These are phyloP conservation scores for Medicago lupulina DNA, from an alignment of 306 rosid genomes.

Conservation along the genomic window DNA sequence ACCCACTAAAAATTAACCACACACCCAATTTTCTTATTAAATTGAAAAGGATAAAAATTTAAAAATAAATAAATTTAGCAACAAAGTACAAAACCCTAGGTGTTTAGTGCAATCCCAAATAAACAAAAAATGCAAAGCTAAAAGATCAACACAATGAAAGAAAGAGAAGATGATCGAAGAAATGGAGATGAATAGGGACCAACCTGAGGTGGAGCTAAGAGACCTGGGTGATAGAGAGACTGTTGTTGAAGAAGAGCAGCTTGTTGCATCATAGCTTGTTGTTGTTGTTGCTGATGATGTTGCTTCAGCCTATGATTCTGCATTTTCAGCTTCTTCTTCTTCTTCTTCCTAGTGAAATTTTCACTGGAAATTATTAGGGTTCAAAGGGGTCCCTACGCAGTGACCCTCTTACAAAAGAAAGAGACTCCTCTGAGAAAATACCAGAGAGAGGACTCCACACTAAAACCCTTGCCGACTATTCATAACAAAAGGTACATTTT, in stretches of 20 bases:
- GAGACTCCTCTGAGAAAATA: constrained; percentile 46
- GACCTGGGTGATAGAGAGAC: constrained; percentile 94
- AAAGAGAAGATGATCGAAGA: background rate
- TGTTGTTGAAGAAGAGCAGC: constrained; percentile 98
- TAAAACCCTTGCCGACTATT: constrained; percentile 16
- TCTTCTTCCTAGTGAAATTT: constrained; percentile 38
- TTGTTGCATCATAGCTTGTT: constrained; percentile 98
- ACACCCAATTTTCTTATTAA: background rate
- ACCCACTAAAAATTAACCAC: background rate
- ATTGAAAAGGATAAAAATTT: too few relatives aligned
- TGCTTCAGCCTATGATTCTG: constrained; percentile 98
- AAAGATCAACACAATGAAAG: constrained; percentile 6
- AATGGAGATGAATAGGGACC: constrained; percentile 1
- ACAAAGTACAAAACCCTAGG: constrained; percentile 46
- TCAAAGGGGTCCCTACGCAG: constrained; percentile 43
- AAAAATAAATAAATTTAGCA: background rate
- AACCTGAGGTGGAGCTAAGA: constrained; percentile 98
- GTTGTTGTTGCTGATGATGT: constrained; percentile 97
- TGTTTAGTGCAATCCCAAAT: background rate
- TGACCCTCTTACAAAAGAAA: constrained; percentile 35
- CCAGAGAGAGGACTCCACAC: constrained; percentile 37
- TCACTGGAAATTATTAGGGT: constrained; percentile 73
- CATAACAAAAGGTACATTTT: constrained; percentile 21
- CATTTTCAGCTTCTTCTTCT: constrained; percentile 55
- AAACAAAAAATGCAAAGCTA: background rate